Evolutionary conservation across 176 grass and related monocot genomes (phyloP), one percentile per base, ranked within the genome.

Genomic region (Tuctoria greenei): DNA sequence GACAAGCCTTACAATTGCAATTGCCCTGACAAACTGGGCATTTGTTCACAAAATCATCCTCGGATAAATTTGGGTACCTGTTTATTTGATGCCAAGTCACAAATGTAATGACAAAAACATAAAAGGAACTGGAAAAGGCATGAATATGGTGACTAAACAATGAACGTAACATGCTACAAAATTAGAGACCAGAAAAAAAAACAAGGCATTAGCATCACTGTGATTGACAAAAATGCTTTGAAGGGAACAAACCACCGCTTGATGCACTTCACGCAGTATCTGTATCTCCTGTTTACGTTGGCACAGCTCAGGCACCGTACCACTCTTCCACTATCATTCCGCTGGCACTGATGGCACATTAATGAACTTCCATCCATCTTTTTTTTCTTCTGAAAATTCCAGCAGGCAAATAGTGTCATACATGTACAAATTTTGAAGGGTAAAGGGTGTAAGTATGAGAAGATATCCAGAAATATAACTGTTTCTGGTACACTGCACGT

Each of bases 281-380:
- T 83, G 31, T 31, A 31, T 62, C 79, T 93, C 40, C 0, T 70
- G 0, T 15, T 61, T 31, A 31, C 31, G 0, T 7, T n/a, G 41
- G 8, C 56, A 47, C 91, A 93, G 16, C 10, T 21, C 10, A 20
- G 27, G 54, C 94, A 97, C 26, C 38, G 64, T 37, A 97, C 86
- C 17, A 86, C 79, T 77, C 86, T 85, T 66, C 84, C 91, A 1
- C 56, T 91, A 23, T 93, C 91, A 0, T 77, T 91, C 28, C 88
- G 89, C 51, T 92, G 84, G 64, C 91, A 97, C 17, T 97, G 93
- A 71, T 97, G 93, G 24, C 93, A 97, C 85, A 90, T 93, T 6
- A 16, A 20, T 26, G 87, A 78, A 31, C 31, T 31, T 3, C 31
- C 31, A 31, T 31, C 31, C 31, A 3, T 50, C 20, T 15, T 0